Base-by-base conservation (phyloP, 768 basidiomycete species). In the Tylopilus sp. region DNA sequence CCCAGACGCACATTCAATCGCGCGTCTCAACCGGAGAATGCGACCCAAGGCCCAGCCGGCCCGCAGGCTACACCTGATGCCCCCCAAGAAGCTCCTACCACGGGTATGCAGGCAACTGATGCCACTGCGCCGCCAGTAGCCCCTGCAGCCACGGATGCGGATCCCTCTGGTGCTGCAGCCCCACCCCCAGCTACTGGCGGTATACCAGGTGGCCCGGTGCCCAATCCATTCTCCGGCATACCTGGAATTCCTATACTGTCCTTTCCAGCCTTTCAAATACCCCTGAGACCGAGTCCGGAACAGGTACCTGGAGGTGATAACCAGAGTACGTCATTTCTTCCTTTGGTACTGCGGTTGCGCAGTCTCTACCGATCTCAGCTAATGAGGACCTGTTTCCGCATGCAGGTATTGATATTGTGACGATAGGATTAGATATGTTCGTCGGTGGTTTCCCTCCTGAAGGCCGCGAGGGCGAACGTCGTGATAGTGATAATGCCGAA, bases 361-460 rank as follows among this genome's bases (percentile, higher is more conserved):
- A 11, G 51, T 6, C 15, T 52, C 59, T 60, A 17, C 62, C 47
- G 44, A 57, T 15, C 51, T 65, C 50, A 22, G 53, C 59, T 51
- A 47, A 67, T 23, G 59, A 58, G 56, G 22, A 44, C 38, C 5
- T 45, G 0, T 51, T 55, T 51, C 30, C 8, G 4, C 40, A 23
- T 39, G 12, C 23, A 55, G 68, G 50, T 47, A 45, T 60, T 1
- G 66, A 68, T 39, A 52, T 71, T 6, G 3, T 75, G 22, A 73
- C 73, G 18, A 68, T 75, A 45, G 74, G 74, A n/a, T 55, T 75
- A 25, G 73, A 75, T 48, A 69, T 75, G 61, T 66, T 73, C 49
- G 53, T 73, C 9, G 62, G 57, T 40, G 59, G 57, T 36, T 48
- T 59, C 12, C 55, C 52, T 3, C 53, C 50, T 15, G 57, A 40